phyloP scores from a whole-genome alignment of 1,284 basidiomycete species.

The Rhizopogon parksii region DNA sequence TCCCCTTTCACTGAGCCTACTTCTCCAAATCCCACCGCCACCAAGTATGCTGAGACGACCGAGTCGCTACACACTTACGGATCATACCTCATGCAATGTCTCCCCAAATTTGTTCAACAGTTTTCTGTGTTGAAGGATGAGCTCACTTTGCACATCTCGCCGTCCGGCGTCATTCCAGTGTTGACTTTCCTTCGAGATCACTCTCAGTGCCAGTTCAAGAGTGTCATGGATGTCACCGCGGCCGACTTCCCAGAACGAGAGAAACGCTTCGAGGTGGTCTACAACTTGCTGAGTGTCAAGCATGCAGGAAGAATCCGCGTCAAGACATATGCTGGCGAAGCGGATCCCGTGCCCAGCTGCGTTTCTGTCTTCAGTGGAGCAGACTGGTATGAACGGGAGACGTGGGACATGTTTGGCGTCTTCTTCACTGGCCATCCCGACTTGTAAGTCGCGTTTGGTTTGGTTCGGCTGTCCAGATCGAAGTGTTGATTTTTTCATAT shows the following conservation, averaged over 20 bases:
- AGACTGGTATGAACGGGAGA: slow-evolving; percentile 98
- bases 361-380: slow-evolving; percentile 82
- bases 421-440: slow-evolving; percentile 97
- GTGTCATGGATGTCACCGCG: slow-evolving; percentile 88
- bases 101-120: slow-evolving; percentile 94
- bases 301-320: slow-evolving; percentile 82
- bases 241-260: slow-evolving; percentile 93
- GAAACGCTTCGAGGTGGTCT: slow-evolving; percentile 96
- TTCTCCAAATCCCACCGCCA: slow-evolving; percentile 76
- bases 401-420: slow-evolving; percentile 97
- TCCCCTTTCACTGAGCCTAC: slow-evolving; percentile 83
- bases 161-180: slow-evolving; percentile 77
- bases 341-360: slow-evolving; percentile 88
- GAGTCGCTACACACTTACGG: slow-evolving; percentile 83
- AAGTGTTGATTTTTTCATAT: neutral
- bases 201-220: slow-evolving; percentile 92
- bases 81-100: slow-evolving; percentile 83
- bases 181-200: slow-evolving; percentile 96
- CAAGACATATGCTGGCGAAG: slow-evolving; percentile 97
- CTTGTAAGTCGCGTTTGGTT: slow-evolving; percentile 50
- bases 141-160: slow-evolving; percentile 84
- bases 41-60: slow-evolving; percentile 62
- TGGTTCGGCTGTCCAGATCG: neutral
- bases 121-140: slow-evolving; percentile 99
- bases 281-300: slow-evolving; percentile 85